These are phyloP conservation scores for Auriscalpium microsporum DNA, from an alignment of 768 basidiomycete genomes.

Conservation along the genomic window DNA sequence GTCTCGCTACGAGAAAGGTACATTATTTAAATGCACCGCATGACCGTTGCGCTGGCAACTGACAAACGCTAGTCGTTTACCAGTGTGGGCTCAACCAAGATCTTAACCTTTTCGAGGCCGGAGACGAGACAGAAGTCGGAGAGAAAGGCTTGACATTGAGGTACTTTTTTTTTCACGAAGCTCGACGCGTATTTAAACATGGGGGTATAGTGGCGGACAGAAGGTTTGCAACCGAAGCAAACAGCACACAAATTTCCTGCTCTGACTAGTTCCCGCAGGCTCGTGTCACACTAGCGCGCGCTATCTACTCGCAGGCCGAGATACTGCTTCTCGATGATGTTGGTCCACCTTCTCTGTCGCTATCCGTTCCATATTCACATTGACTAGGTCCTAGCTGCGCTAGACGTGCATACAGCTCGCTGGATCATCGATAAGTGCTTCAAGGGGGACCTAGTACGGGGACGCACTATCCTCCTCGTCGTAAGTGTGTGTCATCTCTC, in stretches of 20 bases:
- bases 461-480: slow-evolving; percentile 45
- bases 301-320: slow-evolving; percentile 50
- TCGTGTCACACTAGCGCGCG: slow-evolving; percentile 48
- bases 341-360: not conserved
- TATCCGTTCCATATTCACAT: not conserved
- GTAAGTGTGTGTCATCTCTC: slow-evolving; percentile 22
- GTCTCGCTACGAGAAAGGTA: slow-evolving; percentile 33
- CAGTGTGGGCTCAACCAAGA: slow-evolving; percentile 28
- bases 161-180: slow-evolving; percentile 1
- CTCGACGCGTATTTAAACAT: too few relatives aligned
- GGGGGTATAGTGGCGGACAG: slow-evolving; percentile 37
- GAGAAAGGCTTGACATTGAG: slow-evolving; percentile 46
- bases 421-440: slow-evolving; percentile 46
- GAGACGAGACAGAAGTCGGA: slow-evolving; percentile 48
- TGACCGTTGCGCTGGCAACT: not conserved
- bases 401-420: slow-evolving; percentile 45
- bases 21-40: not conserved
- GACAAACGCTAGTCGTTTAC: slow-evolving; percentile 1
- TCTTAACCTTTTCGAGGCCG: slow-evolving; percentile 38
- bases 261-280: slow-evolving; percentile 22
- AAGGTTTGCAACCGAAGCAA: slow-evolving; percentile 22
- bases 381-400: slow-evolving; percentile 33
- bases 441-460: slow-evolving; percentile 36
- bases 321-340: slow-evolving; percentile 72
- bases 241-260: slow-evolving; percentile 19